These are phyloP conservation scores for Lumnitzera littorea DNA, from an alignment of 345 rosid species.

Conservation along the genomic window DNA sequence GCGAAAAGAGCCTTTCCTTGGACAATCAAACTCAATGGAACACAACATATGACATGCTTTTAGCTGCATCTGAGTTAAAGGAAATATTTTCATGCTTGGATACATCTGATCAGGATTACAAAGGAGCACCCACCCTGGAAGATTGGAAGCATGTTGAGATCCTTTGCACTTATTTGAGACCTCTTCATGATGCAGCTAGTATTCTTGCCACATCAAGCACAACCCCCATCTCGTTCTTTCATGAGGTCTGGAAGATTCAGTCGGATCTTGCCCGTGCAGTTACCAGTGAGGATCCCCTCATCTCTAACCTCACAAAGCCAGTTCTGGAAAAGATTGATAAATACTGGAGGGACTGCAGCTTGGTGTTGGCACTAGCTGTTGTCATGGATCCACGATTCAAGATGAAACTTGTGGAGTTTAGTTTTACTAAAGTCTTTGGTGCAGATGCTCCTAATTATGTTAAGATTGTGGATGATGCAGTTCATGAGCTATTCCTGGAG, in stretches of 20 bases:
- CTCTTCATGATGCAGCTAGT: constrained; percentile 62
- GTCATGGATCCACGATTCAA: constrained; percentile 98
- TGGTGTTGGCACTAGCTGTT: constrained; percentile 74
- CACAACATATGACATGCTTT: constrained; percentile 76
- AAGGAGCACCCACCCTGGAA: constrained; percentile 57
- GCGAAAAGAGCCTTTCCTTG: constrained; percentile 53
- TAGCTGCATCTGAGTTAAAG: constrained; percentile 74
- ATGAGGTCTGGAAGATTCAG: constrained; percentile 84
- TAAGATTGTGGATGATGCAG: constrained; percentile 71
- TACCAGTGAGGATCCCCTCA: constrained; percentile 51
- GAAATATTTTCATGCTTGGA: constrained; percentile 90
- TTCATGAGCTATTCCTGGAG: constrained; percentile 76
- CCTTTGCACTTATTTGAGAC: constrained; percentile 63
- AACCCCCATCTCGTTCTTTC: constrained; percentile 55
- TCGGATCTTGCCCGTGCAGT: constrained; percentile 55
- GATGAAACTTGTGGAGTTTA: constrained; percentile 93
- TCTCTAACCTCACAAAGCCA: constrained; percentile 34
- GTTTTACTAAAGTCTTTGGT: constrained; percentile 76
- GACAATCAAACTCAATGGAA: constrained; percentile 77
- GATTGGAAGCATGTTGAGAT: constrained; percentile 71
- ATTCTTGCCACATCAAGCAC: constrained; percentile 41
- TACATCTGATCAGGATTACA: constrained; percentile 74
- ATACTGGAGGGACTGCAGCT: constrained; percentile 82
- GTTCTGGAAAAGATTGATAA: constrained; percentile 61
- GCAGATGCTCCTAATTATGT: constrained; percentile 57